Base-by-base conservation (phyloP, 495 filamentous ascomycete species). In the Amphirosellinia nigrospora region DNA sequence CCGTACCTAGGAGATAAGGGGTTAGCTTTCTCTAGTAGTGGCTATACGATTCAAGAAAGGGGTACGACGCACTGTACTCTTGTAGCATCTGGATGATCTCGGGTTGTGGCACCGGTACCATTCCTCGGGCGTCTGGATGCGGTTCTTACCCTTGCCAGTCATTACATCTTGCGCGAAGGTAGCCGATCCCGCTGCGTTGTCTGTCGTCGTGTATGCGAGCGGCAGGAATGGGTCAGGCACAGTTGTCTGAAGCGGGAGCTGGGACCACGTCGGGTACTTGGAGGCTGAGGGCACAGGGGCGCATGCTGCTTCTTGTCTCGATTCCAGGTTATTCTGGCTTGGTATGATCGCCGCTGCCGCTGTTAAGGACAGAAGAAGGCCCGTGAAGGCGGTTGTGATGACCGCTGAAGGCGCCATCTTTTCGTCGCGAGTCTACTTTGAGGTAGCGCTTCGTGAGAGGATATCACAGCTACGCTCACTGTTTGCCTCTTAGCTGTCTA, bases 41-140 rank as follows among this genome's bases (percentile, higher is more conserved):
- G n/a, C n/a, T n/a, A n/a, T n/a, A 46, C 8, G 45, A 46, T n/a
- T 8, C 21, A 46, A n/a, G n/a, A 23, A 2, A 48, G 3, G 16
- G 36, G 19, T n/a, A 6, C 0, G 23, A 70, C 74, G 56, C 55
- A 76, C 78, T 86, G 76, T 86, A 86, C 64, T 87, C 83, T 66
- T 86, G 83, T 28, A 87, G 74, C 73, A 86, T 69, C 71, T 83
- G 80, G 36, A 86, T 13, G 70, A 87, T 84, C 75, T 86, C 83
- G 11, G 84, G 85, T 75, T 84, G 83, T 82, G 81, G 71, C 85
- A 87, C 61, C 77, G 72, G 75, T 83, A 85, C 84, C 84, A 86
- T 69, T 86, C 80, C 30, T 85, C 82, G 26, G 76, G 75, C 9
- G 82, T 82, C 70, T 79, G 70, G 61, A 86, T 78, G 46, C 83